Conservation (phyloP, 106 monocot genomes). For the Dioscorea zingiberensis region DNA sequence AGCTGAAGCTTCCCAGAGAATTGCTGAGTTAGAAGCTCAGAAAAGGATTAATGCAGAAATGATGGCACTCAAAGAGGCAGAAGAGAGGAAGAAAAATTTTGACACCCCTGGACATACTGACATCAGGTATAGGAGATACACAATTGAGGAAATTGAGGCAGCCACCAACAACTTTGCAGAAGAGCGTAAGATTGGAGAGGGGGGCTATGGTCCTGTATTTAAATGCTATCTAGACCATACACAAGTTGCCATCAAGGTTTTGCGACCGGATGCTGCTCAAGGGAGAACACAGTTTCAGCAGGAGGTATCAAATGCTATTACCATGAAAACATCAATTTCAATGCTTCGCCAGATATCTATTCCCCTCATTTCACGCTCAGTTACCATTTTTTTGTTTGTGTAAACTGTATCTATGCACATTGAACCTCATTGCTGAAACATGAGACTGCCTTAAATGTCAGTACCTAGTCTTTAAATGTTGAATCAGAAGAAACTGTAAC, state of each 20-base stretch:
- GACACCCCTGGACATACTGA: neutral
- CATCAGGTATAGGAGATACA: constrained; percentile 56
- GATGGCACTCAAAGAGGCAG: constrained; percentile 47
- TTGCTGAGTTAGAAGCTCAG: constrained; percentile 69
- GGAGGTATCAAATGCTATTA: constrained; percentile 37
- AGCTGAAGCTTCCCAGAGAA: constrained; percentile 52
- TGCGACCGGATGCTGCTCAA: constrained; percentile 54
- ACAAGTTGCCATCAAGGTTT: constrained; percentile 49
- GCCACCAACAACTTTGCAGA: constrained; percentile 61
- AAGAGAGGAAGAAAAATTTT: constrained; percentile 40
- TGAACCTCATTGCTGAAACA: neutral
- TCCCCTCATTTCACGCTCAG: no score
- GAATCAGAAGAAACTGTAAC: no score
- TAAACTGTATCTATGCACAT: no score
- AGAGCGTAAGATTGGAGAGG: constrained; percentile 51
- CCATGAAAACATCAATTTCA: no score
- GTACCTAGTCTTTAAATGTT: no score
- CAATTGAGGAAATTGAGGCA: constrained; percentile 71
- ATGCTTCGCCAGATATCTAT: neutral
- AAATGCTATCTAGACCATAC: constrained; percentile 60
- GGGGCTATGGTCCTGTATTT: constrained; percentile 69
- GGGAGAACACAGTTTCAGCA: constrained; percentile 59
- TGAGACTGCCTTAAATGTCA: no score
- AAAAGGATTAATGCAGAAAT: constrained; percentile 63
- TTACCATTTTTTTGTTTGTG: no score